These are phyloP conservation scores for Eucalyptus marginata DNA, from an alignment of 345 rosid species.

Conservation along the genomic window DNA sequence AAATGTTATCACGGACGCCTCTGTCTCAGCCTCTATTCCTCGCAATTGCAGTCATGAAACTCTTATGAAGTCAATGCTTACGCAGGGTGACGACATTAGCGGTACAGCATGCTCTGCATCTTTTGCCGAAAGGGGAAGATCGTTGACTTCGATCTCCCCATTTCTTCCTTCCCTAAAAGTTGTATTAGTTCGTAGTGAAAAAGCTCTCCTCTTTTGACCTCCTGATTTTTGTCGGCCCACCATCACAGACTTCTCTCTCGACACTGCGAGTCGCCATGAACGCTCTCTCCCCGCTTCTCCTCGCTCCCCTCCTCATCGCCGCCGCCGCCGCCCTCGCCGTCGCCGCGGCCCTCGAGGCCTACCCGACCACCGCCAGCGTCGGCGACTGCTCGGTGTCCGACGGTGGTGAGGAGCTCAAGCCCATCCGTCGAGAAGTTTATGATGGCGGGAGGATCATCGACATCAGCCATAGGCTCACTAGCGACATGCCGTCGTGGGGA, in stretches of 20 bases:
- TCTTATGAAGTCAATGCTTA: too few species aligned
- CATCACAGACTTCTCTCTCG: not conserved
- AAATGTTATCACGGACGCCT: too few species aligned
- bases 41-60: too few species aligned
- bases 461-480: constrained; percentile 18
- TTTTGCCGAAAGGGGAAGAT: too few species aligned
- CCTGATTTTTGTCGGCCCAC: not conserved
- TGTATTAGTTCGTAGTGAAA: not conserved
- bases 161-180: not conserved
- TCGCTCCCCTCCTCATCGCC: not conserved
- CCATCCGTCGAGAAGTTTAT: constrained; percentile 14
- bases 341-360: not conserved
- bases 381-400: not conserved
- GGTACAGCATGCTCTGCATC: too few species aligned
- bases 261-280: not conserved
- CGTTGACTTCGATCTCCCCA: not conserved
- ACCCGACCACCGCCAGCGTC: not conserved
- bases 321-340: not conserved
- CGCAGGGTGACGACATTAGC: too few species aligned
- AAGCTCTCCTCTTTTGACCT: not conserved
- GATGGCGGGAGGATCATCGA: constrained; percentile 27
- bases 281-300: not conserved
- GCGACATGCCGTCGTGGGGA: constrained; percentile 18
- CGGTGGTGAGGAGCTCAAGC: not conserved
- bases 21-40: not conserved